Percentiles rank a stretch among this genome's conserved stretches.
Evolutionary conservation across 2,329 filamentous ascomycete species (phyloP).

Genomic region (Arthrobotrys pseudoclavata): DNA sequence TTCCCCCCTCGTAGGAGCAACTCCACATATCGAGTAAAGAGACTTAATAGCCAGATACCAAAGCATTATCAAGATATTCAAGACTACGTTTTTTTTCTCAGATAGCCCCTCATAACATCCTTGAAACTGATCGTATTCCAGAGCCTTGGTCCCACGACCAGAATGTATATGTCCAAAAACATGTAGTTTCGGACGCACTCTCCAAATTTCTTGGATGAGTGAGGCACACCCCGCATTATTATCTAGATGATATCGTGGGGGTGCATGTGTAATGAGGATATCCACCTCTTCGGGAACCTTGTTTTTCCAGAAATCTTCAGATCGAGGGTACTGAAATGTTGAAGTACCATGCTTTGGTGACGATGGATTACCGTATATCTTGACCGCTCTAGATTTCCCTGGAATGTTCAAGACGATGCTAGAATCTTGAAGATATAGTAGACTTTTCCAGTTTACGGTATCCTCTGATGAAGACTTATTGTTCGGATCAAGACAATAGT

Average conservation of each 20-base stretch:
- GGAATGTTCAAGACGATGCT: constrained; percentile 75
- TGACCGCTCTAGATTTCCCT: constrained; percentile 70
- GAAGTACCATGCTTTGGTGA: constrained; percentile 78
- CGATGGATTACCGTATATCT: constrained; percentile 84
- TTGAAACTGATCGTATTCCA: constrained; percentile 83
- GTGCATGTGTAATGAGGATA: constrained; percentile 84
- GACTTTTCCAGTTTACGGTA: constrained; percentile 74
- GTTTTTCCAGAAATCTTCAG: constrained; percentile 78
- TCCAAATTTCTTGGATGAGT: constrained; percentile 79
- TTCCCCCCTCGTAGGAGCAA: not conserved
- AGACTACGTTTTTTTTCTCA: constrained; percentile 62
- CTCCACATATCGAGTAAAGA: not conserved
- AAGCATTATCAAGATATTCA: constrained; percentile 12
- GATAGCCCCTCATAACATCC: constrained; percentile 77
- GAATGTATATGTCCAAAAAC: constrained; percentile 89
- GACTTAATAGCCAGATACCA: constrained; percentile 5
- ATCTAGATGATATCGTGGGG: constrained; percentile 80
- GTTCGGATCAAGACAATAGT: constrained; percentile 83
- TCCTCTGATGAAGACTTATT: constrained; percentile 70
- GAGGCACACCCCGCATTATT: constrained; percentile 78
- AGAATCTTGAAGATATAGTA: constrained; percentile 82
- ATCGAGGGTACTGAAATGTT: constrained; percentile 80
- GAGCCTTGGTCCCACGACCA: constrained; percentile 77
- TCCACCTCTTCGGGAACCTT: constrained; percentile 80
- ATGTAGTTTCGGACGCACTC: constrained; percentile 80